A percentile compares a stretch with the other conserved stretches of the same genome.
phyloP scores from a whole-genome alignment of 768 basidiomycete genomes.

The Vishniacozyma victoriae region DNA sequence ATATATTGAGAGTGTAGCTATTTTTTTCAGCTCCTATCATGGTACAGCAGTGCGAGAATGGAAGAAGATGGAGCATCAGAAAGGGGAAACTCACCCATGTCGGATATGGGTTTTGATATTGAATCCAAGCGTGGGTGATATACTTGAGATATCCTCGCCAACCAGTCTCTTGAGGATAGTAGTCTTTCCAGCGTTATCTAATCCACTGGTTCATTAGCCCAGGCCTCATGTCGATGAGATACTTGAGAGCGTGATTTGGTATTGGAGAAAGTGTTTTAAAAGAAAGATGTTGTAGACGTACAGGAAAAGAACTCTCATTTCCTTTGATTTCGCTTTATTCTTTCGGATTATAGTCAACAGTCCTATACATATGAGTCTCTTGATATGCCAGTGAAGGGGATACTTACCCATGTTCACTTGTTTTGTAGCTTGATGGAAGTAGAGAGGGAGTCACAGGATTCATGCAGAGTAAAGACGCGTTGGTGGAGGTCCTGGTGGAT shows the following conservation, averaged over 20 bases:
- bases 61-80: not conserved
- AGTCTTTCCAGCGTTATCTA: slow-evolving; percentile 98
- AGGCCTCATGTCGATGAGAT: not conserved
- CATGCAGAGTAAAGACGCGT: no score
- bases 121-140: slow-evolving; percentile 94
- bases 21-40: no score
- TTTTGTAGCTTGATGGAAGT: no score
- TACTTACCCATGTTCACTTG: no score
- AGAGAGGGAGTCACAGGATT: no score
- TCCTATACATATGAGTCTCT: no score
- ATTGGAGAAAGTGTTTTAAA: not conserved
- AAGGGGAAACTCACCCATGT: slow-evolving; percentile 59
- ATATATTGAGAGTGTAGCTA: slow-evolving; percentile 74
- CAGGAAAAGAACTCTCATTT: slow-evolving; percentile 89
- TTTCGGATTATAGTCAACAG: slow-evolving; percentile 95
- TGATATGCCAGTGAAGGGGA: no score
- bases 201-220: slow-evolving; percentile 58
- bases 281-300: slow-evolving; percentile 14
- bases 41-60: not conserved
- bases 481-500: no score
- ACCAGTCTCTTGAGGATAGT: slow-evolving; percentile 94
- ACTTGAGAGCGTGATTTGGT: not conserved
- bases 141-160: slow-evolving; percentile 76
- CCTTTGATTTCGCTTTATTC: slow-evolving; percentile 87
- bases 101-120: slow-evolving; percentile 96